Evolutionary conservation across 805 yeast species (phyloP), one percentile per base, ranked within the genome.

Genomic region (Lachancea sp.): DNA sequence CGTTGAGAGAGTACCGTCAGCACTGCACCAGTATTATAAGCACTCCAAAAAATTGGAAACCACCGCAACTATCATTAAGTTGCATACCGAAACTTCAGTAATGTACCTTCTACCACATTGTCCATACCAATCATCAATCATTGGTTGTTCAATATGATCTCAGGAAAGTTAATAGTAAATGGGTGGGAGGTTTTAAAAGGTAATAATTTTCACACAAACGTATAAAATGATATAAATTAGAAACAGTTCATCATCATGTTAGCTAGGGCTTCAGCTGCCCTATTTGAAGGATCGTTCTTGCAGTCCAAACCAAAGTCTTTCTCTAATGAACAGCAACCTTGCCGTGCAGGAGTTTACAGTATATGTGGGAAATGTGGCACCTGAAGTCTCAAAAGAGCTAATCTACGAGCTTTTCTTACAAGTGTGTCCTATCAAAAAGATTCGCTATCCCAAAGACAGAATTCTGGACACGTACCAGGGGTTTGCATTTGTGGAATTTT

Each of bases 391-490:
- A 1, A 95, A 85, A 51, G 63, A 70, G 2, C 54, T 89, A 15
- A 60, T 92, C 21, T 85, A 80, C 54, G 98, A 92, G 59, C 70
- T 92, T 16, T 79, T 88, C 58, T 60, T 84, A 5, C 97, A 92
- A 59, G 80, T 86, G 30, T 88, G 90, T 0, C 95, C 96, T 0
- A 73, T 90, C 2, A 68, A 67, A 29, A 69, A 74, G 22, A 71
- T 92, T 4, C 72, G 80, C 45, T 67, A 92, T 47, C 97, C 97
- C 5, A 80, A 77, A 53, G 96, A 88, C 55, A 72, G 86, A 46
- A 69, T 88, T 3, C 62, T 77, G 21, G 75, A 75, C 45, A 66
- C 73, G 1, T 88, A 83, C 52, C 94, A 83, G 53, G 97, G 97
- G 4, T 90, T 70, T 64, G 97, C 95, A 8, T 90, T 92, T 63